phyloP scores from a whole-genome alignment of 192 early-diverging fungal genomes.

The Spizellomyces sp. region DNA sequence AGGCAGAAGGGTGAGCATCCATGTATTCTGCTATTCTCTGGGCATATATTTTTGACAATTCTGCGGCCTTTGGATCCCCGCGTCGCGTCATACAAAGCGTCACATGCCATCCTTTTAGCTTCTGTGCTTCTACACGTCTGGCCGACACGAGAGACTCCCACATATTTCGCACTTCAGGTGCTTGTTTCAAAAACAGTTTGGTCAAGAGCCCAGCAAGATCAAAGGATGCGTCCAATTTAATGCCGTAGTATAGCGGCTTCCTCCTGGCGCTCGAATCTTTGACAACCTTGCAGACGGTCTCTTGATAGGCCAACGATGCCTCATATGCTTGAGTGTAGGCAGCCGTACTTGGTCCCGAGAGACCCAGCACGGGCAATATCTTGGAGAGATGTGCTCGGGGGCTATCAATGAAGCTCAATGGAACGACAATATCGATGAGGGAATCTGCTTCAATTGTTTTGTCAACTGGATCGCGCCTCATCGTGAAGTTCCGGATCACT shows the following conservation, averaged over 20 bases:
- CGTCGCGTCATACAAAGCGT: constrained; percentile 22
- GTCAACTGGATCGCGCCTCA: constrained; percentile 56
- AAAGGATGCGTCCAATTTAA: constrained; percentile 10
- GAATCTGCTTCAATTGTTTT: constrained; percentile 50
- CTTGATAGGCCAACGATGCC: constrained; percentile 33
- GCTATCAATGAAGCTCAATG: constrained; percentile 55
- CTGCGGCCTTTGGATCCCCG: background rate
- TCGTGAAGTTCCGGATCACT: constrained; percentile 62
- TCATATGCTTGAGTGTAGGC: constrained; percentile 59
- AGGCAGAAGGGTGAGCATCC: background rate
- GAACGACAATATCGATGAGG: constrained; percentile 59
- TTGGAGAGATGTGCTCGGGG: constrained; percentile 50
- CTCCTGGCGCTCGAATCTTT: constrained; percentile 18
- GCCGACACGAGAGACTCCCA: constrained; percentile 3
- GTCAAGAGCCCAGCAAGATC: constrained; percentile 21
- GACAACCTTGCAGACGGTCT: constrained; percentile 28
- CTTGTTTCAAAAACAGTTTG: constrained; percentile 9
- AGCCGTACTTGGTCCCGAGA: constrained; percentile 42
- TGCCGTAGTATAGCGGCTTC: constrained; percentile 27
- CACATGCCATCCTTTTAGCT: constrained; percentile 30
- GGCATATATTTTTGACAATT: constrained; percentile 1
- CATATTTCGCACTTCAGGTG: background rate
- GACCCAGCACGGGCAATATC: constrained; percentile 18
- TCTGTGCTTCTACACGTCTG: background rate
- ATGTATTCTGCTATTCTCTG: background rate